Base-by-base conservation (phyloP, 2,329 filamentous ascomycete genomes). In the Fusarium papillatum region DNA sequence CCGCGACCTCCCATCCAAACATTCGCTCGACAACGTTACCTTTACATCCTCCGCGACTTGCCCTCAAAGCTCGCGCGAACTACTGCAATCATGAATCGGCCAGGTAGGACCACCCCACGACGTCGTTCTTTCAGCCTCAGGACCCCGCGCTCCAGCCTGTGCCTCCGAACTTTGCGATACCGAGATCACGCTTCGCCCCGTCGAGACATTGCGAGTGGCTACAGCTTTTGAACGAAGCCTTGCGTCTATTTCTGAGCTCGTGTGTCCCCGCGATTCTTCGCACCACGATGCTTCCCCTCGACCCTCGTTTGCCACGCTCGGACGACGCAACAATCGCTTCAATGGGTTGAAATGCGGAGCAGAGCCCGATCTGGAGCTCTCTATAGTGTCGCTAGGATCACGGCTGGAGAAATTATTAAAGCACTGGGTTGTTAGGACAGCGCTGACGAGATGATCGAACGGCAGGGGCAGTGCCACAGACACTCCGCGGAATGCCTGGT, bases 401-500 rank as follows among this genome's bases (percentile, higher is more conserved):
- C 66, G 50, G 57, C 55, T 68, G 67, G 64, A 70, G 66, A 43
- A 16, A 60, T 65, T 72, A 59, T 72, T 66, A 65, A 71, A 70
- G 50, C 55, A 72, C 72, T 60, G 34, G 57, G 34, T 60, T 72
- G 71, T 70, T 63, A 72, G 74, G 70, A 72, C 73, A 72, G 72
- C 55, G 80, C 82, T 83, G 80, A 83, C 80, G 62, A 74, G 70
- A 70, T 64, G 73, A 64, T 73, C 71, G 59, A 68, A 79, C 66
- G 66, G 72, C 82, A 91, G 89, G 89, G 84, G 87, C 89, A 80
- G 88, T 90, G 85, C 91, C 90, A 78, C 91, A 92, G 84, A 87
- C 90, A 80, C 82, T 93, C 79, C 89, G 91, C 78, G 90, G 90
- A 79, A 88, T 93, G 84, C 91, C 91, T 66, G 87, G 87, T 79